Conservation (phyloP, 164 flowering plant genomes). For the Berberis vulgaris region DNA sequence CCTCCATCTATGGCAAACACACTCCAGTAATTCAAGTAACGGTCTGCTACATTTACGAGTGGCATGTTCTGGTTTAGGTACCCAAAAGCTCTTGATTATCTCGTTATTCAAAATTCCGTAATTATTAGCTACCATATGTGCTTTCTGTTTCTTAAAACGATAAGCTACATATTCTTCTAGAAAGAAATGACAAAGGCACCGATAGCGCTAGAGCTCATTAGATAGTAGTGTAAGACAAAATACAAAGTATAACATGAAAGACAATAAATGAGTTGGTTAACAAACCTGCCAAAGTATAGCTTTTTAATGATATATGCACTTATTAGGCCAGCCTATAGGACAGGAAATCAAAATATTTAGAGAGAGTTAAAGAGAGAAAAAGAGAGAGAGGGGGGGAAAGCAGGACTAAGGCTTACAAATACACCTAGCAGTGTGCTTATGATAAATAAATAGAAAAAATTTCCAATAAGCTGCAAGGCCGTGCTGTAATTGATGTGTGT, state of each 20-base stretch:
- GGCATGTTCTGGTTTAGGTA: too few relatives aligned
- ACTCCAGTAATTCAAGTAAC: too few relatives aligned
- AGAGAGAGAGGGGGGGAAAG: constrained; percentile 9
- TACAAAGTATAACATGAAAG: neutral
- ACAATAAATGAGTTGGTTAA: neutral
- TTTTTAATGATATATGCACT: constrained; percentile 83
- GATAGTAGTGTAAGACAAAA: neutral
- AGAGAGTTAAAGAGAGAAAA: neutral
- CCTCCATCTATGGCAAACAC: too few relatives aligned
- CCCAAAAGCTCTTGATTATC: too few relatives aligned
- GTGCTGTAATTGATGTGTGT: constrained; percentile 38
- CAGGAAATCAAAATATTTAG: constrained; percentile 5
- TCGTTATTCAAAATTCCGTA: too few relatives aligned
- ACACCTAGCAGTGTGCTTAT: constrained; percentile 81
- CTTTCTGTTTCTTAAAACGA: too few relatives aligned
- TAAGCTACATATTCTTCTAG: too few relatives aligned
- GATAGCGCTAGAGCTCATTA: too few relatives aligned
- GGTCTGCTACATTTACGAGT: too few relatives aligned
- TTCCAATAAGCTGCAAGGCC: constrained; percentile 49
- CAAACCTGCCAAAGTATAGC: constrained; percentile 40
- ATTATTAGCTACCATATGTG: too few relatives aligned
- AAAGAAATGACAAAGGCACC: too few relatives aligned
- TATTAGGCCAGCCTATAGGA: constrained; percentile 70
- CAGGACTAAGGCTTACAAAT: constrained; percentile 40
- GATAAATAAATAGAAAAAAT: constrained; percentile 60